A percentile compares a stretch with the other conserved stretches of the same genome.
Conservation (phyloP, 1,284 basidiomycete species). For the Boletellus deceptivus region DNA sequence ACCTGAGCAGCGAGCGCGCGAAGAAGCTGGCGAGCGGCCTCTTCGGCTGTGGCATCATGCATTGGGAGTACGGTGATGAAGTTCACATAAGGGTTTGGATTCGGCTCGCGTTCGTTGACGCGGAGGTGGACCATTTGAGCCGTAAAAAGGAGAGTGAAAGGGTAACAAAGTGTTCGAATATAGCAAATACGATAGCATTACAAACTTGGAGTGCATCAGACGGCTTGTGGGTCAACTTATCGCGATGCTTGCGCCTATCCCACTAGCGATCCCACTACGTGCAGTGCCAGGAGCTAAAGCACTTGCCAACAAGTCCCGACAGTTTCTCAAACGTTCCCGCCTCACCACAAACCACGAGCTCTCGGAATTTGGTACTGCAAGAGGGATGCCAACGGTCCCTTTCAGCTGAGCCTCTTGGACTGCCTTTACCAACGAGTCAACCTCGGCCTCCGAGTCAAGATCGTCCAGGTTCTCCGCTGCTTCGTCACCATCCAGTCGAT, state of each 20-base stretch:
- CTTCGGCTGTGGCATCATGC: conserved; percentile 36
- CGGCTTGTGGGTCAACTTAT: conserved; percentile 12
- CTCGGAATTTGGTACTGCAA: conserved; percentile 49
- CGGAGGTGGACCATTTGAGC: conserved; percentile 71
- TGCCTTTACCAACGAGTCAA: conserved; percentile 54
- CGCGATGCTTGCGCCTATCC: conserved; percentile 18
- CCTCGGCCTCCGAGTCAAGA: conserved; percentile 74
- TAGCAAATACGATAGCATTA: too few relatives aligned
- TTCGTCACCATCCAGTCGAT: conserved; percentile 51
- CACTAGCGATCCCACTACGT: conserved; percentile 27
- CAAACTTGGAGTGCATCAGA: too few relatives aligned
- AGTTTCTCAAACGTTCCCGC: conserved; percentile 68
- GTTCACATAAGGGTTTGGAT: conserved; percentile 74
- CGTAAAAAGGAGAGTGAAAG: too few relatives aligned
- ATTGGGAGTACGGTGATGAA: conserved; percentile 65
- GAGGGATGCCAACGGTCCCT: conserved; percentile 46
- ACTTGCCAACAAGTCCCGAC: conserved; percentile 60
- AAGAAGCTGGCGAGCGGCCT: conserved; percentile 64
- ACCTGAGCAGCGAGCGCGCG: conserved; percentile 79
- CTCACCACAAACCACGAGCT: conserved; percentile 72
- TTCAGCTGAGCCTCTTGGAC: conserved; percentile 55
- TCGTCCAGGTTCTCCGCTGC: conserved; percentile 76
- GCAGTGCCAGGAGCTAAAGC: conserved; percentile 41
- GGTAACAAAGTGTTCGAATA: too few relatives aligned
- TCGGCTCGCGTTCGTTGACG: conserved; percentile 64